These are phyloP conservation scores for Spergularia marina DNA, from an alignment of 148 eudicot genomes.

Conservation along the genomic window DNA sequence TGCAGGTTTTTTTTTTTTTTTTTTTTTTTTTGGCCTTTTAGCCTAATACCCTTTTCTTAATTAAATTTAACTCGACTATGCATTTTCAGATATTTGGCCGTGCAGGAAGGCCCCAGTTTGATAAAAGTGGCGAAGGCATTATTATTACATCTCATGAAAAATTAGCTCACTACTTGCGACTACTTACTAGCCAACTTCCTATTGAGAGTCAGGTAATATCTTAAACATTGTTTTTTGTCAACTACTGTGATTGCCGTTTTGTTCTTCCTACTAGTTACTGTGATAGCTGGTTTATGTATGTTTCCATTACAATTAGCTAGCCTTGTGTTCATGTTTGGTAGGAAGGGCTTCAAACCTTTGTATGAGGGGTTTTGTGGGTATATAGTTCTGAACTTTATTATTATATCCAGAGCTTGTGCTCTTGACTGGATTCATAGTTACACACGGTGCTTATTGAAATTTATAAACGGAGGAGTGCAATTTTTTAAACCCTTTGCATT, in stretches of 20 bases:
- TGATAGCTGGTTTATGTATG: background rate
- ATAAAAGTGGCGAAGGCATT: constrained; percentile 99
- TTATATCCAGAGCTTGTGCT: background rate
- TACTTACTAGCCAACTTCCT: constrained; percentile 94
- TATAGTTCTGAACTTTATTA: background rate
- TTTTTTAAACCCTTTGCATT: background rate
- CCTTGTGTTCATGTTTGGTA: background rate
- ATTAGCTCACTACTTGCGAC: constrained; percentile 81
- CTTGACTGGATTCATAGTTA: background rate
- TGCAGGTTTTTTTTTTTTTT: constrained; percentile 67
- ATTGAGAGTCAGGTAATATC: constrained; percentile 90
- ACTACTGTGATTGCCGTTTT: too few species aligned
- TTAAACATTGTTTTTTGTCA: constrained; percentile 1
- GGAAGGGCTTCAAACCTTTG: background rate
- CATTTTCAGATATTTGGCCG: constrained; percentile 90
- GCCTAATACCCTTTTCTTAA: background rate
- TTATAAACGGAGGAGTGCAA: background rate
- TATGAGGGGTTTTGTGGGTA: background rate
- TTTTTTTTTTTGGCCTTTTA: background rate
- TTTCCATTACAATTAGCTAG: background rate
- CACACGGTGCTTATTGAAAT: background rate
- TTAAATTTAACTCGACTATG: background rate
- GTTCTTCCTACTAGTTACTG: background rate
- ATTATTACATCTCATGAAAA: constrained; percentile 93
- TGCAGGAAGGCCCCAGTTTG: constrained; percentile 99